Base-by-base conservation (phyloP, 164 flowering plant species). In the Stephania japonica region DNA sequence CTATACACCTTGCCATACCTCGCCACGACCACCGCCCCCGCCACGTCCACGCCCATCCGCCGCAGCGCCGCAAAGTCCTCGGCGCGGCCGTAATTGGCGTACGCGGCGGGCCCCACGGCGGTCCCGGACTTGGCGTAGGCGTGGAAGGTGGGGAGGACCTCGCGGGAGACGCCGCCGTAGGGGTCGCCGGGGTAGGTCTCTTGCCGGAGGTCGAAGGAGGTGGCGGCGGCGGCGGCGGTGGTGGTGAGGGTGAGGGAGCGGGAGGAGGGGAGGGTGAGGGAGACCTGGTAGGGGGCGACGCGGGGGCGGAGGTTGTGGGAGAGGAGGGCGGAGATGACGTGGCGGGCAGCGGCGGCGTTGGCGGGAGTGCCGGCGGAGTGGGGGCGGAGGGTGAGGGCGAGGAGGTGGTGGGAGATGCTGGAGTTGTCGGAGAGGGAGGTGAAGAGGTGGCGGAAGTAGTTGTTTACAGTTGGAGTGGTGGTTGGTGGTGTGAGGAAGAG, bases 1-100 rank as follows among this genome's bases (percentile, higher is more conserved):
- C 97, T 82, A 77, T 53, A 87, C 41, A 88, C 86, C 79, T 85
- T 11, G n/a, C 97, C 97, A 74, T 89, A 87, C 71, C 86, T 82
- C 0, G 91, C 92, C 78, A 91, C 64, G 7, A 81, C 93, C 2
- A 90, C 71, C 24, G 74, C 23, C 1, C 90, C 91, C 5, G 87
- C 72, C 12, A 86, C 87, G 69, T 86, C 80, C 0, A 89, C 90
- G 0, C 88, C 92, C 84, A 85, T 82, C 19, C 65, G 76, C 62
- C 53, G 70, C 75, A 91, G 42, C 7, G 76, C 70, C 59, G 1
- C 65, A 23, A 74, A 91, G 77, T 91, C 97, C 75, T 88, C 91
- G 11, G 82, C 83, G 1, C 91, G 82, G 1, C 93, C 97, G 43
- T 89, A 89, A 65, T 89, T 89, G 14, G 74, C 93, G 71, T 87